Percentiles rank a stretch among this genome's conserved stretches.
Conservation (phyloP, 768 basidiomycete species). For the Crucibulum laeve region DNA sequence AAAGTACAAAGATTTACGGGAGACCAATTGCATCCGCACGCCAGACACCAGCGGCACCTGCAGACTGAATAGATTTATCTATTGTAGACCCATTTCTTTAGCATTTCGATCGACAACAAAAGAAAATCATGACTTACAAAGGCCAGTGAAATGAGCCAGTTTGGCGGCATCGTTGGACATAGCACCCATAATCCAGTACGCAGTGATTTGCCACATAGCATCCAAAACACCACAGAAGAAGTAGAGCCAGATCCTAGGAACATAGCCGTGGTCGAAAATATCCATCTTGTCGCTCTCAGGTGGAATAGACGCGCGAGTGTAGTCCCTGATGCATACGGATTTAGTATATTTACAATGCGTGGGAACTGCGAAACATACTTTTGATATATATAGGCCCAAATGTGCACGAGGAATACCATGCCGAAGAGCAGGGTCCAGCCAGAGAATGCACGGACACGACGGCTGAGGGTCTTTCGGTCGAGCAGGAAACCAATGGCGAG, state of each 20-base stretch:
- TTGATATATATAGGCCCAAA: constrained; percentile 78
- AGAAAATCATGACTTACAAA: constrained; percentile 49
- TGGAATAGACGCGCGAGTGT: constrained; percentile 51
- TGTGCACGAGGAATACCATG: constrained; percentile 66
- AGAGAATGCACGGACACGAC: constrained; percentile 66
- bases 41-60: constrained; percentile 73
- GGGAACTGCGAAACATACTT: constrained; percentile 34
- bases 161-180: constrained; percentile 82
- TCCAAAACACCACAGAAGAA: constrained; percentile 74
- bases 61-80: constrained; percentile 77
- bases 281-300: constrained; percentile 47
- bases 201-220: constrained; percentile 81
- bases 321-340: constrained; percentile 28
- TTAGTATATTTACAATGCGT: background rate
- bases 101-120: background rate
- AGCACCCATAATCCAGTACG: constrained; percentile 81
- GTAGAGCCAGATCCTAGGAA: constrained; percentile 55
- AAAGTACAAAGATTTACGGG: constrained; percentile 44
- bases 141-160: constrained; percentile 76
- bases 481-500: constrained; percentile 66
- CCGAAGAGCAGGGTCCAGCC: constrained; percentile 63
- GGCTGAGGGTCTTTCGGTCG: constrained; percentile 48
- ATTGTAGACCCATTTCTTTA: background rate
- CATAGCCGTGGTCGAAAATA: constrained; percentile 50
- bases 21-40: constrained; percentile 56